A percentile compares a stretch with the other conserved stretches of the same genome.
phyloP scores from a whole-genome alignment of 2,329 filamentous ascomycete species.

The Aspergillus flavus region DNA sequence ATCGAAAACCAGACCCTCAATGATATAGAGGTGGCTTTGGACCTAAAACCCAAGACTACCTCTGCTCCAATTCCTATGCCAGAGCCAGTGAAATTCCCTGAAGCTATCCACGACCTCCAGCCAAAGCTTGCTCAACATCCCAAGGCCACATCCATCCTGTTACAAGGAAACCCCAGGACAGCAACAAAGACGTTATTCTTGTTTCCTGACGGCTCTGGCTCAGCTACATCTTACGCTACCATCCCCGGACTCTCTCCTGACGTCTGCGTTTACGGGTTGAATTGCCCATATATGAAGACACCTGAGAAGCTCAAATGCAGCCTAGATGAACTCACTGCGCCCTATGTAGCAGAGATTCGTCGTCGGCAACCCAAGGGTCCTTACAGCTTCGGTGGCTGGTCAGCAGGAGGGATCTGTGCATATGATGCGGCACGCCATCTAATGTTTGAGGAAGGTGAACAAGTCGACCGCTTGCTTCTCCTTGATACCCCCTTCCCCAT shows the following conservation, averaged over 20 bases:
- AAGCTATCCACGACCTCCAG: constrained; percentile 21
- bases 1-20: constrained; percentile 47
- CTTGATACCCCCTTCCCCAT: constrained; percentile 69
- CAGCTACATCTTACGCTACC: constrained; percentile 49
- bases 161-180: constrained; percentile 47
- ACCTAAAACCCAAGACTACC: constrained; percentile 39
- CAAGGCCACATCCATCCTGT: constrained; percentile 45
- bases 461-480: constrained; percentile 63
- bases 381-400: constrained; percentile 73
- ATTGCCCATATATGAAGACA: constrained; percentile 49
- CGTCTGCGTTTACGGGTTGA: constrained; percentile 46
- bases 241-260: constrained; percentile 45
- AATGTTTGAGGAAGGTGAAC: constrained; percentile 54
- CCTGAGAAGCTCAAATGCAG: constrained; percentile 39
- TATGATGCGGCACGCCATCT: constrained; percentile 68
- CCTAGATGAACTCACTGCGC: constrained; percentile 39
- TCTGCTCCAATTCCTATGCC: constrained; percentile 13
- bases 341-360: constrained; percentile 49
- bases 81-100: constrained; percentile 25
- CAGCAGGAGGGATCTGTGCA: constrained; percentile 73
- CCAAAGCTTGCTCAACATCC: constrained; percentile 30
- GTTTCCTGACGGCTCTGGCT: constrained; percentile 51
- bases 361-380: constrained; percentile 55
- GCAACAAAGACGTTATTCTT: constrained; percentile 46
- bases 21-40: constrained; percentile 42